Conservation (phyloP, 2,329 filamentous ascomycete genomes). For the Fusarium devonianum region DNA sequence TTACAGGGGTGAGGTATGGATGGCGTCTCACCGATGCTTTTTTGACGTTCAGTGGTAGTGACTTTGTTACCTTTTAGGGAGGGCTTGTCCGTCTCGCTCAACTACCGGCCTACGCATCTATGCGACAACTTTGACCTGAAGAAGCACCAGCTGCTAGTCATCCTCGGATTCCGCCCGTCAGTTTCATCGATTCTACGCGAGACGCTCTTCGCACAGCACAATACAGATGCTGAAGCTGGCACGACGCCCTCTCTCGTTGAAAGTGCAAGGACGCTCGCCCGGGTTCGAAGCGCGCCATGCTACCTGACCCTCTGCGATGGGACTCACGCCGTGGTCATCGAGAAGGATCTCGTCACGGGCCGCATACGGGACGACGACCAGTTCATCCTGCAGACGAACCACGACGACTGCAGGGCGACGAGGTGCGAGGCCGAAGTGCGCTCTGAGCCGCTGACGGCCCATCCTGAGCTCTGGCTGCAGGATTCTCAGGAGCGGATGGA, state of each 20-base stretch:
- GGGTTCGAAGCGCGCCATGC: slow-evolving; percentile 4
- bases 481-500: slow-evolving; percentile 19
- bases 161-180: slow-evolving; percentile 13
- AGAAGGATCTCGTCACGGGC: slow-evolving; percentile 41
- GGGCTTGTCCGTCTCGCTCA: slow-evolving; percentile 11
- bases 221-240: neutral
- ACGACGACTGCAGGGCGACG: slow-evolving; percentile 49
- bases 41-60: too few species aligned
- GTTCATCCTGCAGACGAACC: slow-evolving; percentile 66
- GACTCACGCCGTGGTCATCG: slow-evolving; percentile 11
- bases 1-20: slow-evolving; percentile 58
- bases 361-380: slow-evolving; percentile 52
- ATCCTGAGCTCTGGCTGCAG: slow-evolving; percentile 15
- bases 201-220: neutral
- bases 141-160: slow-evolving; percentile 9
- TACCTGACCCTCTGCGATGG: slow-evolving; percentile 18
- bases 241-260: neutral
- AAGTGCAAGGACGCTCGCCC: slow-evolving; percentile 1
- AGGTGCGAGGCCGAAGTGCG: neutral
- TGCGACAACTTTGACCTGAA: slow-evolving; percentile 8
- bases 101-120: slow-evolving; percentile 13
- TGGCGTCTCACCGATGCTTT: too few species aligned
- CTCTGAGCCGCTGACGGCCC: neutral
- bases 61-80: neutral
- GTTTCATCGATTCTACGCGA: slow-evolving; percentile 13